A percentile compares a stretch with the other conserved stretches of the same genome.
phyloP scores from a whole-genome alignment of 257 asterid species.

The Solanum microdontum region DNA sequence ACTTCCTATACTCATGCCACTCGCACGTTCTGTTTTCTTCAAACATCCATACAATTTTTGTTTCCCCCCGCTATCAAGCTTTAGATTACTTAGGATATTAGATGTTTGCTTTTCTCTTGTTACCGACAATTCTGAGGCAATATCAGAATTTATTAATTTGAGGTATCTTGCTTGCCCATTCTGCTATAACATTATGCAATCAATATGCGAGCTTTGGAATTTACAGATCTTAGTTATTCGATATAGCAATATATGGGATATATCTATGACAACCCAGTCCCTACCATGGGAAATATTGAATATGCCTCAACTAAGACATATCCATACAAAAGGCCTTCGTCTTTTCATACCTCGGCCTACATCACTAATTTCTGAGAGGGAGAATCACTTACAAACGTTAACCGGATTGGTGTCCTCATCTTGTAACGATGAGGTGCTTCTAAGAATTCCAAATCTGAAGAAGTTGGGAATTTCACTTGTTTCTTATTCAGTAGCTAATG shows the following conservation, averaged over 20 bases:
- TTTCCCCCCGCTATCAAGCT: fast-evolving
- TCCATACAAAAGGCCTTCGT: neutral
- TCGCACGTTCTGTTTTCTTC: neutral
- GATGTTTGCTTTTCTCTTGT: neutral
- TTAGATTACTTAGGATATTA: neutral
- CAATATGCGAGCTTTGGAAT: too few species aligned
- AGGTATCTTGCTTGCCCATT: too few species aligned
- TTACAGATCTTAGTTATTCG: too few species aligned
- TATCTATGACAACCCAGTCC: too few species aligned
- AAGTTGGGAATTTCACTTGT: neutral
- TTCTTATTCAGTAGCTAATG: too few species aligned
- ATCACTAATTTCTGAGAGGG: neutral
- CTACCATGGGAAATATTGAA: neutral
- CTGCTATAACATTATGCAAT: too few species aligned
- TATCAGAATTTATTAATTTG: too few species aligned
- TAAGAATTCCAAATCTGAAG: neutral
- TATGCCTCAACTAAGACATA: neutral
- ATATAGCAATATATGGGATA: too few species aligned
- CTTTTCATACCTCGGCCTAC: neutral
- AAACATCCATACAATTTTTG: neutral
- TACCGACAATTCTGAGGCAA: too few species aligned
- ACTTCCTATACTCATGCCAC: neutral
- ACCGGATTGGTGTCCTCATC: neutral
- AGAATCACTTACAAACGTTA: neutral
- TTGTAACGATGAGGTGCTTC: neutral